Evolutionary conservation across 164 flowering plant genomes (phyloP).

Genomic region (Euptelea pleiosperma): DNA sequence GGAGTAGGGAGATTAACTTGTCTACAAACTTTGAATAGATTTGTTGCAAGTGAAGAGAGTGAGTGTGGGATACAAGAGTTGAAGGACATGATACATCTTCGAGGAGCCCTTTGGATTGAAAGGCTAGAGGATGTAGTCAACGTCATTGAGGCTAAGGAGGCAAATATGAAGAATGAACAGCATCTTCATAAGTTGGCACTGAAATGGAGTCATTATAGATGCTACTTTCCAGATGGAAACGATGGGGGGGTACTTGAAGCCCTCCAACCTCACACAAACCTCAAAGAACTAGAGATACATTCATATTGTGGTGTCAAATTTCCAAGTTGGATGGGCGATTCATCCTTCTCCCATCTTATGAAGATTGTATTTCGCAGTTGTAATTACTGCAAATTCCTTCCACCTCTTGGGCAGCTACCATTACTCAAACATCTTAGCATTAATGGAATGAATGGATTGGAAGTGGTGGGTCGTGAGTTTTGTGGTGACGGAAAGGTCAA

Average conservation of each 20-base stretch:
- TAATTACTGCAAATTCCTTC: not conserved
- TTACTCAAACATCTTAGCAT: constrained; percentile 1
- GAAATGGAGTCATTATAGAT: not conserved
- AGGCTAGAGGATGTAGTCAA: not conserved
- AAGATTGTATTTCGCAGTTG: not conserved
- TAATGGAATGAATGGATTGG: not conserved
- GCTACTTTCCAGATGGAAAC: not conserved
- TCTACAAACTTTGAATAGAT: constrained; percentile 1
- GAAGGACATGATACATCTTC: not conserved
- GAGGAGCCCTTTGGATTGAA: not conserved
- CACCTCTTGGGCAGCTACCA: constrained; percentile 10
- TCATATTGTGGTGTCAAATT: not conserved
- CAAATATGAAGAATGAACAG: not conserved
- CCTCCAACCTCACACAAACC: constrained; percentile 16
- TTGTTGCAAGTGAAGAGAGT: not conserved
- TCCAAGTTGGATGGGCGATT: constrained; percentile 13
- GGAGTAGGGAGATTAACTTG: not conserved
- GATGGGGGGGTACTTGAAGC: not conserved
- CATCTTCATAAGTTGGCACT: not conserved
- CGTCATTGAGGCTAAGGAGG: not conserved
- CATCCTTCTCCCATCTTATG: not conserved
- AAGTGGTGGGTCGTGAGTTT: not conserved
- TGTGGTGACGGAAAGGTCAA: constrained; percentile 2
- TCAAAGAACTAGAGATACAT: not conserved
- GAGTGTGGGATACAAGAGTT: constrained; percentile 5